A percentile compares a stretch with the other conserved stretches of the same genome.
phyloP scores from a whole-genome alignment of 1,284 basidiomycete species.

The Puccinia coronata region DNA sequence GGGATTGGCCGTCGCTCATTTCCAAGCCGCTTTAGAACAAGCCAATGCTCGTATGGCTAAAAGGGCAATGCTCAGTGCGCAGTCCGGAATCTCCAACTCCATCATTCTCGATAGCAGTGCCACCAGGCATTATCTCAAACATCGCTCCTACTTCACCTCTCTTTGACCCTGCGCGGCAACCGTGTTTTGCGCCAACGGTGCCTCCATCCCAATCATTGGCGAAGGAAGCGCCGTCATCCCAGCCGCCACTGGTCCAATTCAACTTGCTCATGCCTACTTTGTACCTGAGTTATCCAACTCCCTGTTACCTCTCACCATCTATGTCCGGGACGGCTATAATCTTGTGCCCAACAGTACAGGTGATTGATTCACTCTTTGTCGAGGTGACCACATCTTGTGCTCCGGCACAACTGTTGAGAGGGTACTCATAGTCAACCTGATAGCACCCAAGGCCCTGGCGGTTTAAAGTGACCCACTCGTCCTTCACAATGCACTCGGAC shows the following conservation, averaged over 20 bases:
- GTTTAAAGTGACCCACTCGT: not conserved
- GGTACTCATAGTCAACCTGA: not conserved
- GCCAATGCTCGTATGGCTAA: too few species aligned
- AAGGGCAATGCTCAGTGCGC: too few species aligned
- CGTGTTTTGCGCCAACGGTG: not conserved
- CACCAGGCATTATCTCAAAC: not conserved
- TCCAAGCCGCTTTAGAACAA: too few species aligned
- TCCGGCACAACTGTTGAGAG: not conserved
- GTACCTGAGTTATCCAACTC: not conserved
- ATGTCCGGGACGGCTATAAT: not conserved
- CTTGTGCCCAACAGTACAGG: not conserved
- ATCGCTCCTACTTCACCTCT: not conserved
- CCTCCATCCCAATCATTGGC: not conserved
- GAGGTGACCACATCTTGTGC: too few species aligned
- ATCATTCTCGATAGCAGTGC: conserved; percentile 11
- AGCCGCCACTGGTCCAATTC: not conserved
- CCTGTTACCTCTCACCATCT: not conserved
- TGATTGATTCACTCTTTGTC: too few species aligned
- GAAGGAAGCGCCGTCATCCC: not conserved
- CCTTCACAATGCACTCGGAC: not conserved
- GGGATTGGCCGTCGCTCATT: too few species aligned
- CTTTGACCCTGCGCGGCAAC: not conserved
- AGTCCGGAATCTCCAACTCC: too few species aligned
- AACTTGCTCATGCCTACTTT: not conserved
- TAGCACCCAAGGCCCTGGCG: not conserved